Evolutionary conservation across 208 protist genomes (phyloP), one percentile per base, ranked within the genome.

Genomic region (Angomonas desouzai): DNA sequence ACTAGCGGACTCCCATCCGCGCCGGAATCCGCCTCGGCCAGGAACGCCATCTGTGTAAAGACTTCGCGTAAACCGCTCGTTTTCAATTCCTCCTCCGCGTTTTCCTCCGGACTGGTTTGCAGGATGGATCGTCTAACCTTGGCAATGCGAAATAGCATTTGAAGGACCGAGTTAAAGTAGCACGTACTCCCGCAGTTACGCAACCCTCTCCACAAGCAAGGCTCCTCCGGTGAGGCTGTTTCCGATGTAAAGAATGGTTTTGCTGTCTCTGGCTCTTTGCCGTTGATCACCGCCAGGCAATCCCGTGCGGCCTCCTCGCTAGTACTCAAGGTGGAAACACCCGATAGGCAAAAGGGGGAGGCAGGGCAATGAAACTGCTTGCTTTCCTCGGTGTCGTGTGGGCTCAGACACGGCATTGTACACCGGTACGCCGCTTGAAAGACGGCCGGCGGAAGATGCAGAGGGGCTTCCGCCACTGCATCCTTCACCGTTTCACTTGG

Each of bases 131-230:
- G 68, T 1, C 87, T 75, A 57, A 97, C 70, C 10, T 32, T 36
- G 7, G 77, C 56, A 40, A 88, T 79, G 45, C 69, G 68, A 62
- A 89, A 96, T 23, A 97, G 75, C 27, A 93, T 33, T 76, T 96
- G 89, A 57, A 97, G 25, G 9, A 94, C 72, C 7, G 77, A 63
- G 73, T 88, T 94, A 70, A 95, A 77, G 77, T 96, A 97, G 71
- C 92, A 97, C 27, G 87, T 97, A 72, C 93, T 96, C 45, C 79
- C 81, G 13, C 95, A 66, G 65, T 96, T 96, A 10, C 55, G 48
- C 51, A 96, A 66, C 18, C 91, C 91, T 27, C 89, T 75, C 74
- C 78, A 89, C 48, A 84, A 56, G 48, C 81, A 83, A 1, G 67
- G 70, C 27, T 40, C 9, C 9, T 6, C 6, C 36, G 13, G 13